Conservation (phyloP, 805 yeast genomes). For the Lipomyces lipofer region DNA sequence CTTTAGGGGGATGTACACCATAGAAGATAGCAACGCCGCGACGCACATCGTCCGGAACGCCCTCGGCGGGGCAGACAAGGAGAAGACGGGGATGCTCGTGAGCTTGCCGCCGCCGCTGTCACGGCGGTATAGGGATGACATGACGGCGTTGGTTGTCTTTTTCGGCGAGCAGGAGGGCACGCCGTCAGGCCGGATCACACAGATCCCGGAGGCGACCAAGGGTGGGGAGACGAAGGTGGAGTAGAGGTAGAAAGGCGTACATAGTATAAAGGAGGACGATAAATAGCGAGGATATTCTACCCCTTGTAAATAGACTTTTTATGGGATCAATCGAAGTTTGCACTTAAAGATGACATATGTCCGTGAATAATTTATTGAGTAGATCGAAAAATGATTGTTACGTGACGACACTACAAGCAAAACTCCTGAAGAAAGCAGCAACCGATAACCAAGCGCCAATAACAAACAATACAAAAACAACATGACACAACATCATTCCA, state of each 20-base stretch:
- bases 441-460: no score
- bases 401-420: no score
- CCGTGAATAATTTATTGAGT: no score
- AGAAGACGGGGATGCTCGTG: constrained; percentile 82
- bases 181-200: constrained; percentile 14
- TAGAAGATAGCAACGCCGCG: constrained; percentile 85
- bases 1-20: constrained; percentile 30
- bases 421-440: no score
- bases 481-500: no score
- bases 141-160: constrained; percentile 93
- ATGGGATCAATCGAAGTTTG: no score
- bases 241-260: not conserved
- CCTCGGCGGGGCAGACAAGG: constrained; percentile 81
- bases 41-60: constrained; percentile 95
- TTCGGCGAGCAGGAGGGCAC: constrained; percentile 55
- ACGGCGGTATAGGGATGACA: constrained; percentile 90
- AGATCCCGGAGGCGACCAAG: constrained; percentile 6
- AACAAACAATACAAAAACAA: no score
- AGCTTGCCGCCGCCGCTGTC: constrained; percentile 91
- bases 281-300: no score
- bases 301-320: no score
- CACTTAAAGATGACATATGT: no score
- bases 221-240: not conserved
- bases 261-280: no score
- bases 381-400: no score